phyloP scores from a whole-genome alignment of 306 rosid species.

The Rosa rugosa region DNA sequence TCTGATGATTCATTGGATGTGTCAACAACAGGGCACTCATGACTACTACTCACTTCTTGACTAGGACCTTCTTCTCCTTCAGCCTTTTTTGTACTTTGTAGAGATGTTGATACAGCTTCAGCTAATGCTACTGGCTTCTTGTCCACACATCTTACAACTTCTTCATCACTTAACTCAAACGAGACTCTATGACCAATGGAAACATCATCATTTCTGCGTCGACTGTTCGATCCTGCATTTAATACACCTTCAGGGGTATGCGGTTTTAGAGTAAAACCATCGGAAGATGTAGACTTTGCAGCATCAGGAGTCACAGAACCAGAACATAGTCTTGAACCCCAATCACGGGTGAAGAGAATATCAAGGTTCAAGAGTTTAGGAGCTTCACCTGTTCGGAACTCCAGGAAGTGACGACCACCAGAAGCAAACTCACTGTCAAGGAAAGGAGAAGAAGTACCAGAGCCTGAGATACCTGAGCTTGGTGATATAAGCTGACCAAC shows the following conservation, averaged over 20 bases:
- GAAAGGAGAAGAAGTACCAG: slow-evolving; percentile 83
- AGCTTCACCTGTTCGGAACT: slow-evolving; percentile 55
- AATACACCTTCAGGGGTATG: slow-evolving; percentile 28
- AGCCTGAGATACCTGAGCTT: slow-evolving; percentile 77
- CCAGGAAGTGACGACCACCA: slow-evolving; percentile 42
- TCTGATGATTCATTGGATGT: slow-evolving; percentile 36
- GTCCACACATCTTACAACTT: slow-evolving; percentile 29
- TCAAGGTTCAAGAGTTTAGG: slow-evolving; percentile 67
- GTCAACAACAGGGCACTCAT: slow-evolving; percentile 34
- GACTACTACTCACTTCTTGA: not conserved
- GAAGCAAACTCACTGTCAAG: slow-evolving; percentile 58
- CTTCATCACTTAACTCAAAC: slow-evolving; percentile 42
- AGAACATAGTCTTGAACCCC: slow-evolving; percentile 41
- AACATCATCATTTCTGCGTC: slow-evolving; percentile 25
- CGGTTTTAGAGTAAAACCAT: slow-evolving; percentile 29
- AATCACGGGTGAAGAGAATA: slow-evolving; percentile 48
- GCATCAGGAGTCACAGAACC: slow-evolving; percentile 45
- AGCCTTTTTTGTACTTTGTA: slow-evolving; percentile 10
- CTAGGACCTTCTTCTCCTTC: slow-evolving; percentile 11
- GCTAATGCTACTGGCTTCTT: slow-evolving; percentile 38
- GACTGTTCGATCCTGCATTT: slow-evolving; percentile 11
- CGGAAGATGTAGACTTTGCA: slow-evolving; percentile 21
- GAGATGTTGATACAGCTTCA: slow-evolving; percentile 39
- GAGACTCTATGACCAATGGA: slow-evolving; percentile 38
- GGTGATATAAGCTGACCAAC: slow-evolving; percentile 89